Conservation (phyloP, 1,284 basidiomycete species). For the Marasmius sp. region DNA sequence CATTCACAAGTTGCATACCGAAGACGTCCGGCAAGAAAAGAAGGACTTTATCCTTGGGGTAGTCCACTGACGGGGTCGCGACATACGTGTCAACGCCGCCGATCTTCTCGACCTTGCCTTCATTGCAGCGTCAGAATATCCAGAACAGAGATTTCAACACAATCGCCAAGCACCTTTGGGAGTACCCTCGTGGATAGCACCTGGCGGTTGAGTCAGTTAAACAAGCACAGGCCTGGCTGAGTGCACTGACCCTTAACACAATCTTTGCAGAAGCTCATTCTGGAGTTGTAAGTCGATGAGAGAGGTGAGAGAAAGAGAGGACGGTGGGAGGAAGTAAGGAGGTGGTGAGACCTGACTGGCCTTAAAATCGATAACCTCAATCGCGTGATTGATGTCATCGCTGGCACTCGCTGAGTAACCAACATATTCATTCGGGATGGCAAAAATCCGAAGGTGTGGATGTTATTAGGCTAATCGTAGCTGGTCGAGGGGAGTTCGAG, state of each 20-base stretch:
- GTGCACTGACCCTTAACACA: slow-evolving; percentile 41
- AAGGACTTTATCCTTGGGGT: slow-evolving; percentile 53
- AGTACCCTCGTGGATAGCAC: slow-evolving; percentile 56
- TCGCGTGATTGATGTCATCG: no score
- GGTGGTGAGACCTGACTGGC: no score
- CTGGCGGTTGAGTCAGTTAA: slow-evolving; percentile 23
- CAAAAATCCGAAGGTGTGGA: no score
- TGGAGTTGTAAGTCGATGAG: background rate
- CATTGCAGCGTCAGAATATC: background rate
- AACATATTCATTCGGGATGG: no score
- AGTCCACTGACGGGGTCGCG: slow-evolving; percentile 44
- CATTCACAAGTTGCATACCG: slow-evolving; percentile 26
- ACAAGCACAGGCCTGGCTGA: background rate
- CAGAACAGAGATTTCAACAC: background rate
- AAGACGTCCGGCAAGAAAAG: slow-evolving; percentile 53
- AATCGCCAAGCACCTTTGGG: slow-evolving; percentile 5
- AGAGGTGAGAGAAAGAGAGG: background rate
- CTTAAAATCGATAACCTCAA: no score
- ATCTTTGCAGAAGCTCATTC: slow-evolving; percentile 55
- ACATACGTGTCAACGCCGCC: slow-evolving; percentile 50
- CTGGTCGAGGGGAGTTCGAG: no score
- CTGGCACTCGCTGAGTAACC: no score
- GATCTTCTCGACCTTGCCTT: slow-evolving; percentile 25
- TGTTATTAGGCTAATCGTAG: no score
- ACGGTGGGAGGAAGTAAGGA: background rate